Evolutionary conservation across 306 rosid genomes (phyloP), one percentile per base, ranked within the genome.

Genomic region (Prunus dulcis): DNA sequence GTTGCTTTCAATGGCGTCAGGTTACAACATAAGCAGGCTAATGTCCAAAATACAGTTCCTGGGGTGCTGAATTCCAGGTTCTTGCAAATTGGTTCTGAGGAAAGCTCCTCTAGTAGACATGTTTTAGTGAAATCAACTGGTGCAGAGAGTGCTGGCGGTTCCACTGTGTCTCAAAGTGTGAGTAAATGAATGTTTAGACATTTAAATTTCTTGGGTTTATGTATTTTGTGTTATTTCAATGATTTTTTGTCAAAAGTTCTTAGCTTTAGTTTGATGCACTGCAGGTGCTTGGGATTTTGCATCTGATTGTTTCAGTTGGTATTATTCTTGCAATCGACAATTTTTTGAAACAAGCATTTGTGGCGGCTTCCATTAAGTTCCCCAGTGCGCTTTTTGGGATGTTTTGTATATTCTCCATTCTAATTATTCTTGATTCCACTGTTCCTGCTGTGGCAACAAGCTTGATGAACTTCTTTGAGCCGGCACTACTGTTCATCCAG

Each of bases 331-430:
- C 95, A 6, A 53, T 62, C 71, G 98, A 92, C 56, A 81, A 87
- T 17, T 19, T 72, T 57, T 88, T 90, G 88, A 95, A 92, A 78
- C 41, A 74, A 71, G 88, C 89, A n/a, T 95, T 95, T 57, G 91
- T 82, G 49, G 85, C 87, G 22, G 98, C 97, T 64, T 82, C 92
- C 3, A 92, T 95, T 75, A 89, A 85, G 86, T 95, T 95, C 78
- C 97, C 98, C 2, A 92, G 98, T 72, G 97, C 98, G 1, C 86
- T 95, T 81, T 95, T 95, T 56, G 97, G 98, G 50, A 95, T 95
- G 98, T 95, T 95, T 69, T 95, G 97, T 84, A 95, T 92, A 52
- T 95, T 92, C 82, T 86, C 97, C 5, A 78, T 88, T 83, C 81
- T 95, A 28, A 61, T 86, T 20, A 71, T 80, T 84, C 91, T 95